phyloP scores from a whole-genome alignment of 176 grass and related monocot species.

The Urochloa ruziziensis region DNA sequence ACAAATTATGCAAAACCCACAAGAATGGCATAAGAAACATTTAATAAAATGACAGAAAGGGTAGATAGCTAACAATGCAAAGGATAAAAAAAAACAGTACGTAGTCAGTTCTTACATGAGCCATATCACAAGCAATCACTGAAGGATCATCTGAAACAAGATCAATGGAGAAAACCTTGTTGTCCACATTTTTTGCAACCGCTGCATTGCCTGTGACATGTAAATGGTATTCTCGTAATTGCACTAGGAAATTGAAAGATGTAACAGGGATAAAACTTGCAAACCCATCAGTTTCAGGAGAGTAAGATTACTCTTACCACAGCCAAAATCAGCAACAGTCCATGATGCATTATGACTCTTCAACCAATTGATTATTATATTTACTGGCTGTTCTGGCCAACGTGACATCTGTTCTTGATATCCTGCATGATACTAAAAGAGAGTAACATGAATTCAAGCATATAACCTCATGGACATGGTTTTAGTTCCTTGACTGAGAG shows the following conservation, averaged over 20 bases:
- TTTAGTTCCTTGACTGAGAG: neutral
- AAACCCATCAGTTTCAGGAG: neutral
- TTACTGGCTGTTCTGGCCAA: constrained; percentile 93
- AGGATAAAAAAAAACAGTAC: constrained; percentile 3
- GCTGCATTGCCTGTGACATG: constrained; percentile 61
- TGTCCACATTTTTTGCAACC: constrained; percentile 88
- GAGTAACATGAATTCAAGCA: constrained; percentile 28
- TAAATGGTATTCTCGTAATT: constrained; percentile 9
- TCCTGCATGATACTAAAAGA: constrained; percentile 95
- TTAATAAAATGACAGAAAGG: neutral
- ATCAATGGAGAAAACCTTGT: constrained; percentile 97
- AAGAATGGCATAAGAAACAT: neutral
- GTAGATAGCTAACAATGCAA: neutral
- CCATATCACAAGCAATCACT: constrained; percentile 95
- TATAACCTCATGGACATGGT: neutral
- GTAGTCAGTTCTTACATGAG: constrained; percentile 68
- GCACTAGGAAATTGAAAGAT: constrained; percentile 10
- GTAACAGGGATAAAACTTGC: neutral
- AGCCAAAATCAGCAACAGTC: constrained; percentile 96
- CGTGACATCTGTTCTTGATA: constrained; percentile 90
- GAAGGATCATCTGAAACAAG: constrained; percentile 86
- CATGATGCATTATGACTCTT: constrained; percentile 64
- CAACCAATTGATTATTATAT: constrained; percentile 85
- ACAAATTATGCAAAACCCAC: neutral
- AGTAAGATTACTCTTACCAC: constrained; percentile 55